Conservation (phyloP, 2,329 filamentous ascomycete genomes). For the Penicillium hordei region DNA sequence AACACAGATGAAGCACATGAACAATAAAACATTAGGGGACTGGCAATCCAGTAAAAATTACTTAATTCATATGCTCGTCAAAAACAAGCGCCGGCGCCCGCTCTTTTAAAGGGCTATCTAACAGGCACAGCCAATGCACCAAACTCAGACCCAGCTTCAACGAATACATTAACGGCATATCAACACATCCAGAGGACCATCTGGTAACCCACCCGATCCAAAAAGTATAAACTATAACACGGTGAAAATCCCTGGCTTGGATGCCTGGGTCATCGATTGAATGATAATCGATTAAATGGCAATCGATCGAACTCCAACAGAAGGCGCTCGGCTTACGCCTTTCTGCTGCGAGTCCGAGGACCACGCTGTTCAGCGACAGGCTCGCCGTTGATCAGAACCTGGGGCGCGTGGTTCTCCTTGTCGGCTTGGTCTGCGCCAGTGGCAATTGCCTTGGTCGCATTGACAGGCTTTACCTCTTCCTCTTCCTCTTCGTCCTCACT, state of each 20-base stretch:
- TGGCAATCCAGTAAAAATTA: neutral
- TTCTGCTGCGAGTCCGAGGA: slow-evolving; percentile 29
- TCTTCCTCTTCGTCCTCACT: slow-evolving; percentile 49
- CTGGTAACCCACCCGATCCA: slow-evolving; percentile 1
- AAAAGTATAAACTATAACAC: slow-evolving; percentile 12
- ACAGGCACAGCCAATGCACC: slow-evolving; percentile 1
- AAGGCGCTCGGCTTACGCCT: slow-evolving; percentile 12
- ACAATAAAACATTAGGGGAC: neutral
- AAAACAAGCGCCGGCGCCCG: slow-evolving; percentile 15
- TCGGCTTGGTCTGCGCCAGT: slow-evolving; percentile 28
- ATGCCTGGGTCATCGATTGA: neutral
- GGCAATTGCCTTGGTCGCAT: slow-evolving; percentile 27
- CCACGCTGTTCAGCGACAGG: slow-evolving; percentile 30
- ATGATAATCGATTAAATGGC: neutral
- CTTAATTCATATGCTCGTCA: slow-evolving; percentile 10
- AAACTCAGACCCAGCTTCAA: slow-evolving; percentile 7
- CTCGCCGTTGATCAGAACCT: slow-evolving; percentile 43
- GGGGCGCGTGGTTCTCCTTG: slow-evolving; percentile 35
- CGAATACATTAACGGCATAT: slow-evolving; percentile 11
- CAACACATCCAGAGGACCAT: slow-evolving; percentile 5
- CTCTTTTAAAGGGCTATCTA: slow-evolving; percentile 10
- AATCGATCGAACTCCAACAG: neutral
- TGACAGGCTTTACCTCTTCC: slow-evolving; percentile 29
- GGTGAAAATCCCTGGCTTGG: neutral
- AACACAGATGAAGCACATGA: neutral